Evolutionary conservation across 768 basidiomycete species (phyloP).

Genomic region (Pleurotus cornucopiae): DNA sequence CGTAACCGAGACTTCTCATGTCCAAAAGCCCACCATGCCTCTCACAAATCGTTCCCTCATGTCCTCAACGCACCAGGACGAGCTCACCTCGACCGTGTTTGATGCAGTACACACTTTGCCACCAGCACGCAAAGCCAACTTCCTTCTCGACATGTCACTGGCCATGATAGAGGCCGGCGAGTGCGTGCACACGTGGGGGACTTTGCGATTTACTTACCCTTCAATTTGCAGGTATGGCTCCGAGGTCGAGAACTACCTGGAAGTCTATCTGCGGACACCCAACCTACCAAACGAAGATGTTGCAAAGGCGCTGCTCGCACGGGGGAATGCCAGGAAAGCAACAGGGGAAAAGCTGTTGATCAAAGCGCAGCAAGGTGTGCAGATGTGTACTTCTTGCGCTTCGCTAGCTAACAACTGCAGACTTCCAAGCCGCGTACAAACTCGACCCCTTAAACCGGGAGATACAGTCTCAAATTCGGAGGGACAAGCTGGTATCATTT

Average conservation of each 20-base stretch:
- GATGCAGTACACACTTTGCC: conserved; percentile 44
- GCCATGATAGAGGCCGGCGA: conserved; percentile 45
- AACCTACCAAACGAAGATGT: conserved; percentile 47
- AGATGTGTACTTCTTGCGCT: no score
- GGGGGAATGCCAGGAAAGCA: conserved; percentile 54
- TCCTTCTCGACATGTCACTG: conserved; percentile 46
- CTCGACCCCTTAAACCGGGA: conserved; percentile 59
- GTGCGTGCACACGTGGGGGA: conserved; percentile 26
- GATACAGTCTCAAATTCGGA: conserved; percentile 44
- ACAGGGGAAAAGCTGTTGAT: conserved; percentile 51
- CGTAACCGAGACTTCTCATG: background rate
- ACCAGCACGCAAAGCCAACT: conserved; percentile 39
- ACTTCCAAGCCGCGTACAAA: conserved; percentile 55
- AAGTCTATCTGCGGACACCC: conserved; percentile 62
- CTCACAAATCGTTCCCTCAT: conserved; percentile 1
- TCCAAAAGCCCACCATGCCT: conserved; percentile 3
- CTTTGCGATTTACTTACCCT: conserved; percentile 1
- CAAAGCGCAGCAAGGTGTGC: conserved; percentile 56
- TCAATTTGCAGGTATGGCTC: conserved; percentile 46
- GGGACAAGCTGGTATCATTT: conserved; percentile 38
- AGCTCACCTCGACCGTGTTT: conserved; percentile 47
- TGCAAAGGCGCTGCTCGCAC: conserved; percentile 50
- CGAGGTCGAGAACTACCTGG: conserved; percentile 62
- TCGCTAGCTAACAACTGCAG: conserved; percentile 24
- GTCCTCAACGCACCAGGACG: conserved; percentile 33